Conservation (phyloP, 2,329 filamentous ascomycete genomes). For the Aureobasidium sp. region DNA sequence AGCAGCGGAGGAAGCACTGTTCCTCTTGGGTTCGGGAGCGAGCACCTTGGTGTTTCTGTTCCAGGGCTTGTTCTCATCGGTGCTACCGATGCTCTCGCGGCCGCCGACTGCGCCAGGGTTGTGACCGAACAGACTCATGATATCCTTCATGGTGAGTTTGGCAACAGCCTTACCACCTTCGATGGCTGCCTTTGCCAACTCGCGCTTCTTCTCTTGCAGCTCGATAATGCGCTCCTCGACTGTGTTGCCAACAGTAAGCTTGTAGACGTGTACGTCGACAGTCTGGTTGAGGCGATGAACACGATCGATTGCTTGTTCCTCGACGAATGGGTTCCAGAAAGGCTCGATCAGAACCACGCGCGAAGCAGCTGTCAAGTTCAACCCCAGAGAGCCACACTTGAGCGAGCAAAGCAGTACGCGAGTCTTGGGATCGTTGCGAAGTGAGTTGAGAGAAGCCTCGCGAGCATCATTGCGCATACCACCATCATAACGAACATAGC, state of each 20-base stretch:
- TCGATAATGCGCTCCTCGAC: slow-evolving; percentile 95
- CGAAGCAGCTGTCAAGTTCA: slow-evolving; percentile 90
- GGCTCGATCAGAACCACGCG: slow-evolving; percentile 92
- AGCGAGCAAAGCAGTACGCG: slow-evolving; percentile 86
- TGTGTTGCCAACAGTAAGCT: slow-evolving; percentile 74
- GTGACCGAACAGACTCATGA: slow-evolving; percentile 78
- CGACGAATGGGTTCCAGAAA: slow-evolving; percentile 97
- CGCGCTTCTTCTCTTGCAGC: slow-evolving; percentile 86
- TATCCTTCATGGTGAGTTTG: slow-evolving; percentile 88
- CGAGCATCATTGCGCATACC: slow-evolving; percentile 89
- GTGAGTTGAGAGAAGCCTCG: slow-evolving; percentile 70
- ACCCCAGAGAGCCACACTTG: slow-evolving; percentile 83
- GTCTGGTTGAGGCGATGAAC: slow-evolving; percentile 98
- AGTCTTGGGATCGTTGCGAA: slow-evolving; percentile 66
- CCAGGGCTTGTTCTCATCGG: slow-evolving; percentile 26
- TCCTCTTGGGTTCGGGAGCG: slow-evolving; percentile 27
- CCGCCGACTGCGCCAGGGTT: slow-evolving; percentile 45
- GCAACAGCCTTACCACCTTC: slow-evolving; percentile 70
- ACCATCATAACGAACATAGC: slow-evolving; percentile 86
- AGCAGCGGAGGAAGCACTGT: neutral
- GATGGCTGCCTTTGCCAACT: slow-evolving; percentile 84
- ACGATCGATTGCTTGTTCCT: slow-evolving; percentile 97
- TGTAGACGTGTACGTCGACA: slow-evolving; percentile 89
- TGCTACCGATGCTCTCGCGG: slow-evolving; percentile 14
- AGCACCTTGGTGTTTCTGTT: slow-evolving; percentile 30